Conservation (phyloP, 2,329 filamentous ascomycete species). For the Xylariaceae sp. region DNA sequence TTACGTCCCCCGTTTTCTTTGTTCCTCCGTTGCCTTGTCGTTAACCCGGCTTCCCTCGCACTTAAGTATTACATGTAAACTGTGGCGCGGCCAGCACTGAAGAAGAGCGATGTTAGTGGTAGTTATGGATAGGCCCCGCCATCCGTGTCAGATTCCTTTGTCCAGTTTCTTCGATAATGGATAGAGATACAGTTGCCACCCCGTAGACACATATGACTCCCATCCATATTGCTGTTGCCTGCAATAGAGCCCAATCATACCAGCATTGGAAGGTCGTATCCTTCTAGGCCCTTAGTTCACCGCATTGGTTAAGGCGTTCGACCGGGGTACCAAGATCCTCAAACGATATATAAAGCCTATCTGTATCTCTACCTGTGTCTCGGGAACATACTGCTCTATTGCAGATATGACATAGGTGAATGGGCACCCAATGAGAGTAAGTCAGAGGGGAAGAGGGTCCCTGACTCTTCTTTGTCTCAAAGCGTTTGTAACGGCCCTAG, state of each 20-base stretch:
- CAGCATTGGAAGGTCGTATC: neutral
- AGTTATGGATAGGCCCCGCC: neutral
- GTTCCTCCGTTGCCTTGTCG: conserved; percentile 12
- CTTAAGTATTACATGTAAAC: conserved; percentile 1
- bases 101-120: conserved; percentile 1
- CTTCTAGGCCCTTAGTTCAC: too few species aligned
- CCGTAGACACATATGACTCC: neutral
- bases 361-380: conserved; percentile 22
- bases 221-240: neutral
- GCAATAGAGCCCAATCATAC: neutral
- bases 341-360: neutral
- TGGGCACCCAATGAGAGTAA: conserved; percentile 1
- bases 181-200: neutral
- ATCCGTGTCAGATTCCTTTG: conserved; percentile 8
- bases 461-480: conserved; percentile 25
- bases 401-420: conserved; percentile 19
- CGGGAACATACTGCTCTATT: conserved; percentile 19
- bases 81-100: neutral
- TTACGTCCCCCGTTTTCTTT: conserved; percentile 17
- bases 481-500: conserved; percentile 22
- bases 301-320: neutral
- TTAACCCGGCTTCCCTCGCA: conserved; percentile 1
- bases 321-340: neutral
- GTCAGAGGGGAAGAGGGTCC: conserved; percentile 7
- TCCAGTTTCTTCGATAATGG: conserved; percentile 8